These are phyloP conservation scores for Sporothrix inflata DNA, from an alignment of 2,329 filamentous ascomycete genomes.

Conservation along the genomic window DNA sequence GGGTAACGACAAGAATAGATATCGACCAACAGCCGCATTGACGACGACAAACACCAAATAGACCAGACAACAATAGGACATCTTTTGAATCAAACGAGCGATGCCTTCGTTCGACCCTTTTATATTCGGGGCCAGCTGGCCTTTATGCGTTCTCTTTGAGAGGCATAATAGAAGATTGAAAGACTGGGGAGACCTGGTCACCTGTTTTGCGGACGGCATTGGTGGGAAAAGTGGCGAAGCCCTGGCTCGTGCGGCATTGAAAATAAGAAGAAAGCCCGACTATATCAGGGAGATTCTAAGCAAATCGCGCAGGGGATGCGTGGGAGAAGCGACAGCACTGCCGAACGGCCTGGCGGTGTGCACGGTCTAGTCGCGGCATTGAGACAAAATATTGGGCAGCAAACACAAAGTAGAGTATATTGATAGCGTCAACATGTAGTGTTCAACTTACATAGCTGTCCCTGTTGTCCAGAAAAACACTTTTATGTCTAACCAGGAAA, in stretches of 20 bases:
- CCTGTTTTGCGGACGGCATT: background rate
- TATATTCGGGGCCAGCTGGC: background rate
- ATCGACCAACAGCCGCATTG: background rate
- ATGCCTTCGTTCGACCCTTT: background rate
- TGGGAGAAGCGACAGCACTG: background rate
- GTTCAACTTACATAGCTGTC: too few species aligned
- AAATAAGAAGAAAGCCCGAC: background rate
- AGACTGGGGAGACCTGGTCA: background rate
- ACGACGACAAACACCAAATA: background rate
- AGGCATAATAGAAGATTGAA: too few species aligned
- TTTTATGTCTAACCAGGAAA: background rate
- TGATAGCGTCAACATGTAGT: background rate
- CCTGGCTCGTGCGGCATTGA: slow-evolving; percentile 1
- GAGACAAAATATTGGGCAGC: background rate
- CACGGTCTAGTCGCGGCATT: background rate
- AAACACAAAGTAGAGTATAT: too few species aligned
- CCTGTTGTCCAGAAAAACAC: background rate
- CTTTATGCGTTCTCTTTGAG: background rate
- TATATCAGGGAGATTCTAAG: background rate
- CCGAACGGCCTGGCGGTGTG: background rate
- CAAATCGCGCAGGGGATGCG: background rate
- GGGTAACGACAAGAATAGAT: background rate
- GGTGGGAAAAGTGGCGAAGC: background rate
- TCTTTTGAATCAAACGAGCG: background rate
- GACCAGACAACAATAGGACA: background rate